These are phyloP conservation scores for Stephania yunnanensis DNA, from an alignment of 164 flowering plant genomes.

Conservation along the genomic window DNA sequence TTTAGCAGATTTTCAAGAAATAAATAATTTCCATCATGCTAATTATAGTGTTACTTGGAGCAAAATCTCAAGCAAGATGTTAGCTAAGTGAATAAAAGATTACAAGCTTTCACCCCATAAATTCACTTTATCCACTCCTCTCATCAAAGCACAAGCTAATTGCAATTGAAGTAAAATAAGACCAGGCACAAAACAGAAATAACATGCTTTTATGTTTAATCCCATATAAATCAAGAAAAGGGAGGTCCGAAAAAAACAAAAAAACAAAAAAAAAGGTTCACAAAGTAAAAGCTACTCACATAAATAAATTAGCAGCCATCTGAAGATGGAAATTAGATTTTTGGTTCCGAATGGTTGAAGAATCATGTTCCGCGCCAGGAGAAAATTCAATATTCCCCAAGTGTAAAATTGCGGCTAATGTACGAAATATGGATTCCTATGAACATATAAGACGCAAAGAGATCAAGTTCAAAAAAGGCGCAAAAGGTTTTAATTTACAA, in stretches of 20 bases:
- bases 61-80: background rate
- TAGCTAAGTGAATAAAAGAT: background rate
- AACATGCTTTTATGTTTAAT: background rate
- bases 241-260: background rate
- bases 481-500: background rate
- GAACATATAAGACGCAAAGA: background rate
- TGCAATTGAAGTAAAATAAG: background rate
- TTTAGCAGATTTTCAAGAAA: background rate
- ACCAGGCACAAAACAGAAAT: background rate
- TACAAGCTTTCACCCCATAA: background rate
- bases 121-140: background rate
- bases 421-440: constrained; percentile 93
- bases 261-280: background rate
- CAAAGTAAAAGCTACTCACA: constrained; percentile 38
- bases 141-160: background rate
- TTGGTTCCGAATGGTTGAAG: constrained; percentile 80
- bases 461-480: background rate
- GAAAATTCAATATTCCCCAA: constrained; percentile 92
- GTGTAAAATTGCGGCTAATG: constrained; percentile 89
- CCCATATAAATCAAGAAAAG: background rate
- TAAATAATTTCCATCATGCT: background rate
- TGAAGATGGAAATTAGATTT: constrained; percentile 74
- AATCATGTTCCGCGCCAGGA: constrained; percentile 96
- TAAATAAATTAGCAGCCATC: constrained; percentile 78
- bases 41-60: background rate